Evolutionary conservation across 345 rosid species (phyloP).

Genomic region (Acer negundo): DNA sequence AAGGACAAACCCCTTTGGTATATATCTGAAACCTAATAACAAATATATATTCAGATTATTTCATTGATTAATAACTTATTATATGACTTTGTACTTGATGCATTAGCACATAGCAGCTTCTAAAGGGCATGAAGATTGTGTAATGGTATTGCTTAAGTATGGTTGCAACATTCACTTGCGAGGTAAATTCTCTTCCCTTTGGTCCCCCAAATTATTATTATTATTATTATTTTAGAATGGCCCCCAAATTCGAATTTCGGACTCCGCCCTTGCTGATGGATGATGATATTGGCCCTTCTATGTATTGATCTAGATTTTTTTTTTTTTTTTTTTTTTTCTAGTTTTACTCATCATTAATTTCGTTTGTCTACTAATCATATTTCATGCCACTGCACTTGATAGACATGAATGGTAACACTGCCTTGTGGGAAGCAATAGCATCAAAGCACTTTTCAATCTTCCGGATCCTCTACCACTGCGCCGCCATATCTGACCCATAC

Average conservation of each 20-base stretch:
- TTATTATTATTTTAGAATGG: no score
- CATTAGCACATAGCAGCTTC: slow-evolving; percentile 83
- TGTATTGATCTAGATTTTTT: no score
- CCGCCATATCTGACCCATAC: slow-evolving; percentile 56
- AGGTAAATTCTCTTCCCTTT: slow-evolving; percentile 41
- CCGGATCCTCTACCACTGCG: slow-evolving; percentile 59
- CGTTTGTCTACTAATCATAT: not conserved
- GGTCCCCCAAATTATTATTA: no score
- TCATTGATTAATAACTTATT: not conserved
- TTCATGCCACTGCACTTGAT: not conserved
- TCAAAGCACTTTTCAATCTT: slow-evolving; percentile 63
- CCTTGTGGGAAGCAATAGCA: slow-evolving; percentile 79
- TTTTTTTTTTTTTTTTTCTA: not conserved
- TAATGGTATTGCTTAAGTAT: slow-evolving; percentile 64
- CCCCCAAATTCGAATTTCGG: no score
- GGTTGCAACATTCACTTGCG: slow-evolving; percentile 69
- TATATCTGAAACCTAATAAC: not conserved
- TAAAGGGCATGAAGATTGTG: slow-evolving; percentile 84
- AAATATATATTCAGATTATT: not conserved
- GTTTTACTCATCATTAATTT: not conserved
- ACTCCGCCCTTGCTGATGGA: not conserved
- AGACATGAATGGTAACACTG: slow-evolving; percentile 74
- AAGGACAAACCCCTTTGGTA: slow-evolving; percentile 86
- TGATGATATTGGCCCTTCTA: not conserved
- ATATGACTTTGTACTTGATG: not conserved